Conservation (phyloP, 2,329 filamentous ascomycete species). For the Magnaporthiopsis rhizophila region DNA sequence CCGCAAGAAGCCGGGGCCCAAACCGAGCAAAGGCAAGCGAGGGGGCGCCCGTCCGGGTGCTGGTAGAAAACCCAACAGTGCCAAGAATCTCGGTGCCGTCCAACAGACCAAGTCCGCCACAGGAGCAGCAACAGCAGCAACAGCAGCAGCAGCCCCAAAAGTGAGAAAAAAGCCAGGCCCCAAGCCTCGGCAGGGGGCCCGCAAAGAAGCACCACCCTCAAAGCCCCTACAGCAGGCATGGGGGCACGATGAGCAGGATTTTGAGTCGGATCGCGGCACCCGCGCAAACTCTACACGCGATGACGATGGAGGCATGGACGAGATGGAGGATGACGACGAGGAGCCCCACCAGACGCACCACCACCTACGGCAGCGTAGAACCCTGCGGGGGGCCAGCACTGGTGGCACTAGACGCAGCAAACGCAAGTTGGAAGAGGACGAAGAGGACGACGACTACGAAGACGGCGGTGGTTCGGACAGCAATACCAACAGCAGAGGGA, state of each 20-base stretch:
- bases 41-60: slow-evolving; percentile 7
- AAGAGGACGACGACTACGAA: slow-evolving; percentile 6
- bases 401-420: slow-evolving; percentile 6
- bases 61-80: slow-evolving; percentile 7
- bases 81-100: background rate
- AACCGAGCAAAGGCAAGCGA: slow-evolving; percentile 9
- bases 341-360: slow-evolving; percentile 4
- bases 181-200: slow-evolving; percentile 3
- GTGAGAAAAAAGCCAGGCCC: slow-evolving; percentile 1
- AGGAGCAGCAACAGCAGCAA: slow-evolving; percentile 4
- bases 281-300: slow-evolving; percentile 10
- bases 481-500: background rate
- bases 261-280: background rate
- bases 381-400: background rate
- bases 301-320: slow-evolving; percentile 11
- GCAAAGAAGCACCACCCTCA: slow-evolving; percentile 1
- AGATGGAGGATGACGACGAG: background rate
- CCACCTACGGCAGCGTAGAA: background rate
- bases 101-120: slow-evolving; percentile 7
- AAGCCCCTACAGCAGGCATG: slow-evolving; percentile 4
- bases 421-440: slow-evolving; percentile 9
- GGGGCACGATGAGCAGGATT: background rate
- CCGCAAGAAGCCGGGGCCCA: slow-evolving; percentile 3
- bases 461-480: slow-evolving; percentile 4
- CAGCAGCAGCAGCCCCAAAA: slow-evolving; percentile 5